phyloP scores from a whole-genome alignment of 1,284 basidiomycete species.

The Cutaneotrichosporon sp. region DNA sequence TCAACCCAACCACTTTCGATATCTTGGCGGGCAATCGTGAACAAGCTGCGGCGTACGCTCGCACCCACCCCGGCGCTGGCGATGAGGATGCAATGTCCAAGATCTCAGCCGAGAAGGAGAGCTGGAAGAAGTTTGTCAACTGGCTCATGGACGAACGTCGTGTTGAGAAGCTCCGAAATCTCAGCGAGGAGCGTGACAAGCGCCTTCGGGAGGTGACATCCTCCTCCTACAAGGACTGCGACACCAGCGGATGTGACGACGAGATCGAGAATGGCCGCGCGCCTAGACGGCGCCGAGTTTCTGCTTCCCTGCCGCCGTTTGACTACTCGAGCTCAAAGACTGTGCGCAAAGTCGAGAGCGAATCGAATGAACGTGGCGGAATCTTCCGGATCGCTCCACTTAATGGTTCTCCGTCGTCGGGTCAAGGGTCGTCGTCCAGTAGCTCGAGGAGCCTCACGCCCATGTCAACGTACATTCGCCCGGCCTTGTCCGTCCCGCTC shows the following conservation, averaged over 20 bases:
- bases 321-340: slow-evolving; percentile 14
- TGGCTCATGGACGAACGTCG: slow-evolving; percentile 51
- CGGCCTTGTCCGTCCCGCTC: slow-evolving; percentile 35
- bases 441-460: slow-evolving; percentile 11
- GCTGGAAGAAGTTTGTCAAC: slow-evolving; percentile 46
- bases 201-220: slow-evolving; percentile 33
- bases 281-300: slow-evolving; percentile 20
- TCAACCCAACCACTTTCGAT: slow-evolving; percentile 40
- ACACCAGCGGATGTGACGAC: not conserved
- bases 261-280: slow-evolving; percentile 6
- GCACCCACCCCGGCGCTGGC: slow-evolving; percentile 42
- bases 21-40: slow-evolving; percentile 38
- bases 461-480: slow-evolving; percentile 40
- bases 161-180: slow-evolving; percentile 42
- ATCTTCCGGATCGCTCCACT: slow-evolving; percentile 24
- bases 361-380: slow-evolving; percentile 25
- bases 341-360: slow-evolving; percentile 20
- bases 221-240: slow-evolving; percentile 3
- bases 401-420: not conserved
- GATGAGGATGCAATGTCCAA: slow-evolving; percentile 16
- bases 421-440: slow-evolving; percentile 16
- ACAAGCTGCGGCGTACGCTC: slow-evolving; percentile 35
- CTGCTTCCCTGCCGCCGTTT: slow-evolving; percentile 14
- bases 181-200: slow-evolving; percentile 43
- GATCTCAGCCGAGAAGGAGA: slow-evolving; percentile 40